Percentiles rank a stretch among this genome's conserved stretches.
Evolutionary conservation across 495 filamentous ascomycete species (phyloP).

Genomic region (Recurvomyces mirabilis): DNA sequence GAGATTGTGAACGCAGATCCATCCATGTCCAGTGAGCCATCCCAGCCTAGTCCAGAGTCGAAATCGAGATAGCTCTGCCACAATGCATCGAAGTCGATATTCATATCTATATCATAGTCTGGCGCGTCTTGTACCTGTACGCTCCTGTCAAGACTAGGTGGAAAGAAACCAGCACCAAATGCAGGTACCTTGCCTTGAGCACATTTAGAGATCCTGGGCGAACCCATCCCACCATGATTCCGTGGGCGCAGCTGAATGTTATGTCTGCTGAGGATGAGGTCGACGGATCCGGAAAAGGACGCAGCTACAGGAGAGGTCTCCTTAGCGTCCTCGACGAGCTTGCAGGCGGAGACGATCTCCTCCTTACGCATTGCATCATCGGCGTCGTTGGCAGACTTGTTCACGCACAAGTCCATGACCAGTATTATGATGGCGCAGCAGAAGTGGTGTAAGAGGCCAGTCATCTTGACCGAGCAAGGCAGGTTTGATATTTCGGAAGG

Average conservation of each 20-base stretch:
- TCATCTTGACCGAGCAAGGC: conserved; percentile 21
- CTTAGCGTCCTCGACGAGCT: conserved; percentile 19
- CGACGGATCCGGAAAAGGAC: conserved; percentile 20
- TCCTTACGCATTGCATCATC: conserved; percentile 17
- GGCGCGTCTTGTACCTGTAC: too few species aligned
- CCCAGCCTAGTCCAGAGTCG: background rate
- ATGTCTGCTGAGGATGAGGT: conserved; percentile 20
- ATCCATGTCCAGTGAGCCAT: too few species aligned
- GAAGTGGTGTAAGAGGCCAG: conserved; percentile 23
- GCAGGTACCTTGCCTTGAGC: too few species aligned
- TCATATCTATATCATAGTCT: too few species aligned
- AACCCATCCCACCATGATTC: too few species aligned
- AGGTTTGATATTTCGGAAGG: conserved; percentile 27
- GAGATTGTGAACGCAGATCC: too few species aligned
- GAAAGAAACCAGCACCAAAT: too few species aligned
- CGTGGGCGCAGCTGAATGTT: conserved; percentile 17
- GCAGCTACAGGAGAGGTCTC: conserved; percentile 10
- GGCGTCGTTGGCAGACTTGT: conserved; percentile 1
- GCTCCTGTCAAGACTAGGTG: too few species aligned
- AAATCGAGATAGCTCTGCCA: conserved; percentile 16
- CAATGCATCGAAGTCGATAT: conserved; percentile 7
- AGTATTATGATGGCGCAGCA: conserved; percentile 25
- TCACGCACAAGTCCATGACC: conserved; percentile 28
- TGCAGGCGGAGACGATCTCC: conserved; percentile 20
- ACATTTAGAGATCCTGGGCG: too few species aligned